Evolutionary conservation across 805 yeast species (phyloP).

Genomic region (Cyberlindnera meyerae): DNA sequence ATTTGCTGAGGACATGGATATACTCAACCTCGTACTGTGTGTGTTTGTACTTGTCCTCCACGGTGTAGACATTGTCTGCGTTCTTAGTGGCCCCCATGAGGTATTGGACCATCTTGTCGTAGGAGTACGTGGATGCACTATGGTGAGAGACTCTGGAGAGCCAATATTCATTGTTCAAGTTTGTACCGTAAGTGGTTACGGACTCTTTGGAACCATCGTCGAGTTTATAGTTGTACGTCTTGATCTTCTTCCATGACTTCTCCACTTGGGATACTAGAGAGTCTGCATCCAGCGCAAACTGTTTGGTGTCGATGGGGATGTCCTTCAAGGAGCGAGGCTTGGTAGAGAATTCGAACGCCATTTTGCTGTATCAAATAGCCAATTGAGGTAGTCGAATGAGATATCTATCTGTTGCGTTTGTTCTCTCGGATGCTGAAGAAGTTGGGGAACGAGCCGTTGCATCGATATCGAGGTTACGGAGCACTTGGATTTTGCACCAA

Average conservation of each 20-base stretch:
- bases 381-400: too few relatives aligned
- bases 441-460: too few relatives aligned
- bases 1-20: conserved; percentile 29
- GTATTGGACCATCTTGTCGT: conserved; percentile 25
- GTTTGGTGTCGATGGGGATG: conserved; percentile 16
- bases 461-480: too few relatives aligned
- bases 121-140: conserved; percentile 19
- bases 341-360: conserved; percentile 18
- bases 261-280: conserved; percentile 21
- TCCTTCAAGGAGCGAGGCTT: conserved; percentile 11
- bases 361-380: background rate
- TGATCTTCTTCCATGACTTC: conserved; percentile 29
- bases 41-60: conserved; percentile 27
- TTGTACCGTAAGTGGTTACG: conserved; percentile 30
- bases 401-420: too few relatives aligned
- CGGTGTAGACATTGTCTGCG: conserved; percentile 7
- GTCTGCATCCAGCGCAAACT: conserved; percentile 24
- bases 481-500: too few relatives aligned
- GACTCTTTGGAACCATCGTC: conserved; percentile 23
- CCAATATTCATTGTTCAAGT: conserved; percentile 30
- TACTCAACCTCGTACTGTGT: conserved; percentile 31
- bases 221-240: conserved; percentile 26
- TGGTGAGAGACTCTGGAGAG: conserved; percentile 29
- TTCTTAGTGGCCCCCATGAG: conserved; percentile 27
- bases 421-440: too few relatives aligned